These are phyloP conservation scores for Vitis hybrid DNA, from an alignment of 177 flowering plant genomes.

Conservation along the genomic window DNA sequence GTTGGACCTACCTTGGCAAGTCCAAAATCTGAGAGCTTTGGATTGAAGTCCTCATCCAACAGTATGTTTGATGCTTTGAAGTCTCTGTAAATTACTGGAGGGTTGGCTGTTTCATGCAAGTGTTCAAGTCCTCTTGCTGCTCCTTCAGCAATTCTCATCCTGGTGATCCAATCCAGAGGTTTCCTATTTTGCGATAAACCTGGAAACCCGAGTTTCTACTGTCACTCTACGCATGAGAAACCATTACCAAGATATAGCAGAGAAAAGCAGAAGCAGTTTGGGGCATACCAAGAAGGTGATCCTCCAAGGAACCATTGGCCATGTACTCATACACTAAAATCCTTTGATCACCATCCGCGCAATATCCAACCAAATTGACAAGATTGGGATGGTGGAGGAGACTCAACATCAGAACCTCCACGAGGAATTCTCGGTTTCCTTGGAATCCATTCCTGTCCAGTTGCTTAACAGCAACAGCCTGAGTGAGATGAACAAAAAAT, in stretches of 20 bases:
- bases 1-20: constrained; percentile 85
- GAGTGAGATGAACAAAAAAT: constrained; percentile 3
- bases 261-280: background rate
- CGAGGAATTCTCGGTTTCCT: constrained; percentile 85
- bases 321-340: constrained; percentile 78
- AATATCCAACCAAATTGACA: constrained; percentile 79
- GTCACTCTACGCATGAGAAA: background rate
- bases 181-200: constrained; percentile 47
- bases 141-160: constrained; percentile 82
- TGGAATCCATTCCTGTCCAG: constrained; percentile 86
- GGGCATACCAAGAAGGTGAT: constrained; percentile 75
- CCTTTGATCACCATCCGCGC: constrained; percentile 79
- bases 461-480: constrained; percentile 85
- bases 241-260: background rate
- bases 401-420: constrained; percentile 80
- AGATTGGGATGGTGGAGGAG: constrained; percentile 69
- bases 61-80: constrained; percentile 85
- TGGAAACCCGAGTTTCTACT: constrained; percentile 17
- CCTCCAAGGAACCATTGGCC: constrained; percentile 76
- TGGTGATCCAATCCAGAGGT: constrained; percentile 73
- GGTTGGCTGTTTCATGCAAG: constrained; percentile 71
- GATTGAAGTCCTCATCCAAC: constrained; percentile 60
- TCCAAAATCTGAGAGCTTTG: constrained; percentile 90
- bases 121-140: constrained; percentile 90
- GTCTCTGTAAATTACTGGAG: constrained; percentile 85